Percentiles rank a stretch among this genome's conserved stretches.
Conservation (phyloP, 805 yeast genomes). For the Saccharomyces mikatae region DNA sequence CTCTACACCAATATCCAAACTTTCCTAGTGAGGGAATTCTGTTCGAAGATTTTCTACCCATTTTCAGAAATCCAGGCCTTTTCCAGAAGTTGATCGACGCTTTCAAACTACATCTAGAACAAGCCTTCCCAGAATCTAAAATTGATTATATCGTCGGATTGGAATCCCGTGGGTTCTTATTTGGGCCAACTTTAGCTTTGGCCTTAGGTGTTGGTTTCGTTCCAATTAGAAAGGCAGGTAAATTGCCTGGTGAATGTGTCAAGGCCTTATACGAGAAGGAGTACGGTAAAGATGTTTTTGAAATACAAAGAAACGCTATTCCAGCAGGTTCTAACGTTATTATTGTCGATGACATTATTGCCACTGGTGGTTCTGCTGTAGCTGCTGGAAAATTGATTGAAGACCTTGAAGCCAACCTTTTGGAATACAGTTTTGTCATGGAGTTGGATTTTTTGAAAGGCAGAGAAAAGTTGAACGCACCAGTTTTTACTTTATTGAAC, state of each 20-base stretch:
- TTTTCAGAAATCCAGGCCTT: conserved; percentile 71
- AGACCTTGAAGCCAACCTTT: conserved; percentile 58
- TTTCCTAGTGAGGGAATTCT: conserved; percentile 90
- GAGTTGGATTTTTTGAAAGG: conserved; percentile 94
- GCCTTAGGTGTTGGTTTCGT: conserved; percentile 84
- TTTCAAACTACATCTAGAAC: conserved; percentile 64
- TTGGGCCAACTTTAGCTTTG: conserved; percentile 92
- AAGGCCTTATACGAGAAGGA: conserved; percentile 77
- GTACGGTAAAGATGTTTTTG: conserved; percentile 85
- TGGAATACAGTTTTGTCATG: conserved; percentile 83
- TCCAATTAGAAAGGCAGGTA: conserved; percentile 93
- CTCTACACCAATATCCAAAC: conserved; percentile 76
- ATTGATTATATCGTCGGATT: conserved; percentile 89
- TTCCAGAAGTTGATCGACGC: conserved; percentile 79
- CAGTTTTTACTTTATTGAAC: conserved; percentile 79
- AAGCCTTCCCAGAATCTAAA: conserved; percentile 43
- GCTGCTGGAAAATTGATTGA: conserved; percentile 85
- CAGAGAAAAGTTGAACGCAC: conserved; percentile 75
- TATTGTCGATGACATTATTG: conserved; percentile 92
- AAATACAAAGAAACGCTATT: conserved; percentile 76
- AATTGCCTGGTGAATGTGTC: conserved; percentile 79
- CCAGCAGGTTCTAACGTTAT: conserved; percentile 74
- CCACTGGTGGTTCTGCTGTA: conserved; percentile 94
- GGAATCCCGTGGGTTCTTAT: conserved; percentile 93
- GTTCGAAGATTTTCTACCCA: conserved; percentile 94